phyloP scores from a whole-genome alignment of 345 rosid species.

The Syzygium grande region DNA sequence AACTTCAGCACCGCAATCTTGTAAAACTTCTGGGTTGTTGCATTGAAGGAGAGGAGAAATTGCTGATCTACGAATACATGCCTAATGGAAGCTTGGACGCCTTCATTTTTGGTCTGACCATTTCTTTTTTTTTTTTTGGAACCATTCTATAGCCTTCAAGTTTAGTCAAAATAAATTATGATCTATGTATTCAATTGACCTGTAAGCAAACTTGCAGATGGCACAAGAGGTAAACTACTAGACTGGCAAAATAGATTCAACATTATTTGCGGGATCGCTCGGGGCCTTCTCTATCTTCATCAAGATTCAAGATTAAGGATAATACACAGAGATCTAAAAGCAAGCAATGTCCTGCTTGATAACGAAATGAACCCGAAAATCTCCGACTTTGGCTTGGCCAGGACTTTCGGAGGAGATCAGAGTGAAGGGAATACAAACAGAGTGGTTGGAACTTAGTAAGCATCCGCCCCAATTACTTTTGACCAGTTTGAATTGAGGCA shows the following conservation, averaged over 20 bases:
- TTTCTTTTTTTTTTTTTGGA: neutral
- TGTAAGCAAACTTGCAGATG: conserved; percentile 6
- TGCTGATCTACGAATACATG: conserved; percentile 23
- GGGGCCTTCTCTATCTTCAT: conserved; percentile 36
- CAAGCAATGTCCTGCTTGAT: conserved; percentile 30
- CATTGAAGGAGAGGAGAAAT: conserved; percentile 13
- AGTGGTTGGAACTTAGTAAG: conserved; percentile 34
- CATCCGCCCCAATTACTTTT: neutral
- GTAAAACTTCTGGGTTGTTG: conserved; percentile 31
- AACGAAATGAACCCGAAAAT: conserved; percentile 25
- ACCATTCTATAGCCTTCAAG: neutral
- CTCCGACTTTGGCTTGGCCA: conserved; percentile 28
- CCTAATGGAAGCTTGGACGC: conserved; percentile 17
- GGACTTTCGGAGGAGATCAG: conserved; percentile 24
- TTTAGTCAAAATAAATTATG: neutral
- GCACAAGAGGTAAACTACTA: conserved; percentile 4
- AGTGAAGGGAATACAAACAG: conserved; percentile 22
- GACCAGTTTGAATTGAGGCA: neutral
- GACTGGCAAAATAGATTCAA: conserved; percentile 25
- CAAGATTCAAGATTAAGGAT: conserved; percentile 30
- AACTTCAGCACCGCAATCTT: conserved; percentile 45
- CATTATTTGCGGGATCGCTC: conserved; percentile 26
- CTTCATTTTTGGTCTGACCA: conserved; percentile 22
- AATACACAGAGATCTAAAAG: conserved; percentile 32
- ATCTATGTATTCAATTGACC: neutral